Conservation (phyloP, 129 eudicot species). For the Tagetes patula region DNA sequence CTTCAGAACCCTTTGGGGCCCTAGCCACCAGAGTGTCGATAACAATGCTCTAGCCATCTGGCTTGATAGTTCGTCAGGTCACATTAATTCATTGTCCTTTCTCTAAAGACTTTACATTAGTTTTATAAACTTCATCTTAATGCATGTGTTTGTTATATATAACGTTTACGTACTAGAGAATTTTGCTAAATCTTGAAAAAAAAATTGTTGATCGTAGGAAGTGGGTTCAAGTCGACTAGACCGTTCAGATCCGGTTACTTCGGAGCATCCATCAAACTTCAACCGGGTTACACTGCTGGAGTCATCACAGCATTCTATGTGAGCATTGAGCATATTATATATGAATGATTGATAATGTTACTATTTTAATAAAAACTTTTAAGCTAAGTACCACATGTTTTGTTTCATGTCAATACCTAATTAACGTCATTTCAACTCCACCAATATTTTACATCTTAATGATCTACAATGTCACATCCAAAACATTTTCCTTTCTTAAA, state of each 20-base stretch:
- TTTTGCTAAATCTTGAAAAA: too few species aligned
- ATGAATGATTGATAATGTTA: background rate
- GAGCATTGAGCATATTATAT: constrained; percentile 27
- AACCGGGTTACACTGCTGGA: constrained; percentile 91
- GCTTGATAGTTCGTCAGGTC: constrained; percentile 75
- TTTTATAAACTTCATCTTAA: too few species aligned
- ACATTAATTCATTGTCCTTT: background rate
- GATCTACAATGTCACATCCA: too few species aligned
- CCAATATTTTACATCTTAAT: too few species aligned
- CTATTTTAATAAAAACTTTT: background rate
- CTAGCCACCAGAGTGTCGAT: constrained; percentile 54
- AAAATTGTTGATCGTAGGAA: constrained; percentile 43
- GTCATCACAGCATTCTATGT: constrained; percentile 88
- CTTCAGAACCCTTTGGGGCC: constrained; percentile 77
- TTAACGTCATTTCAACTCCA: too few species aligned
- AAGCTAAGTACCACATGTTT: constrained; percentile 17
- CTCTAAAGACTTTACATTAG: too few species aligned
- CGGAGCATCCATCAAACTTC: constrained; percentile 84
- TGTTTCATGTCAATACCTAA: background rate
- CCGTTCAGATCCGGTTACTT: constrained; percentile 84
- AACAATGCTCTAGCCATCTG: constrained; percentile 68
- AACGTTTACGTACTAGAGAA: too few species aligned
- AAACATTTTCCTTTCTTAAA: too few species aligned
- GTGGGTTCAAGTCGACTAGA: constrained; percentile 84
- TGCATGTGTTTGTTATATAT: too few species aligned